These are phyloP conservation scores for Skeletonema costatum DNA, from an alignment of 108 stramenopile genomes.

Conservation along the genomic window DNA sequence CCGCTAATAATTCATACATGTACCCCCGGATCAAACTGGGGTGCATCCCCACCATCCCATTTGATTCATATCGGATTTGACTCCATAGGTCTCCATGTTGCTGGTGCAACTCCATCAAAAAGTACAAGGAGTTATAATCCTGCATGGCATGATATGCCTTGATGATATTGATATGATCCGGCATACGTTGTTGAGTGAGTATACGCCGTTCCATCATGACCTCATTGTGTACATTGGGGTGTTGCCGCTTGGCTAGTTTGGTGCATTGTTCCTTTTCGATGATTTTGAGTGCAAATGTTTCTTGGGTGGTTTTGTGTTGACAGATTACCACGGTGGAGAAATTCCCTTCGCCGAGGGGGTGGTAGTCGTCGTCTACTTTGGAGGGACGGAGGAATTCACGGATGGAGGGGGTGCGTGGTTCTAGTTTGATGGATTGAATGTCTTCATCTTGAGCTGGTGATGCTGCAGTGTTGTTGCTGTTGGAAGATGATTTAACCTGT, in stretches of 20 bases:
- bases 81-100: conserved; percentile 92
- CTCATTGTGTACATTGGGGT: conserved; percentile 96
- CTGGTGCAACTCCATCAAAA: conserved; percentile 87
- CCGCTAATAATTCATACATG: conserved; percentile 84
- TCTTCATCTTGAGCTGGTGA: background rate
- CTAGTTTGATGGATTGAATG: conserved; percentile 58
- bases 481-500: background rate
- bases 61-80: conserved; percentile 51
- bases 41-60: conserved; percentile 76
- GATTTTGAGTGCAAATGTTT: conserved; percentile 95
- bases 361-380: conserved; percentile 62
- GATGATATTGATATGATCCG: conserved; percentile 62
- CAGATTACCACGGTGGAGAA: conserved; percentile 85
- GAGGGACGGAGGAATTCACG: conserved; percentile 74
- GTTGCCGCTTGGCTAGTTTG: conserved; percentile 85
- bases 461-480: background rate
- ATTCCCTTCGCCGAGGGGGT: conserved; percentile 85
- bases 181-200: conserved; percentile 68
- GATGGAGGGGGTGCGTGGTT: conserved; percentile 65
- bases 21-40: conserved; percentile 76
- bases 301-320: conserved; percentile 76
- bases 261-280: conserved; percentile 92
- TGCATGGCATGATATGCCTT: conserved; percentile 90
- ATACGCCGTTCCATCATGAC: conserved; percentile 95
- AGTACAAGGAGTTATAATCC: conserved; percentile 72